These are phyloP conservation scores for Bacidia rubella DNA, from an alignment of 495 filamentous ascomycete species.

Conservation along the genomic window DNA sequence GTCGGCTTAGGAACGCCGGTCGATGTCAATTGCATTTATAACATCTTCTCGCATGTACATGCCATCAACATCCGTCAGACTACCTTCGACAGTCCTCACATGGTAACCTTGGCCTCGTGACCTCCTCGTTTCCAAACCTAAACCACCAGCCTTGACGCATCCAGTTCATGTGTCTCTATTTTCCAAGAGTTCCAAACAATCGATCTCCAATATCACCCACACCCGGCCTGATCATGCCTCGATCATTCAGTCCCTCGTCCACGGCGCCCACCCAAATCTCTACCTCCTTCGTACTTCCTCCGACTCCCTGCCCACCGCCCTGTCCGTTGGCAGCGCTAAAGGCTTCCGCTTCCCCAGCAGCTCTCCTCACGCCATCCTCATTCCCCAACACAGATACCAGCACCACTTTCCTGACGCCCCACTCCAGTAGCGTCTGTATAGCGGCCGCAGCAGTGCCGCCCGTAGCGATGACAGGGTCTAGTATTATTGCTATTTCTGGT, in stretches of 20 bases:
- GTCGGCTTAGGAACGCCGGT: too few relatives aligned
- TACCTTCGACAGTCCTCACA: too few relatives aligned
- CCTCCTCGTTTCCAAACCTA: too few relatives aligned
- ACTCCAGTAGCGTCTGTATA: constrained; percentile 77
- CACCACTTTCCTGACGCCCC: constrained; percentile 73
- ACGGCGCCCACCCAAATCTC: constrained; percentile 76
- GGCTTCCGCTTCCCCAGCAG: constrained; percentile 50
- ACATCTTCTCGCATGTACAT: too few relatives aligned
- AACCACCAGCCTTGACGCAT: too few relatives aligned
- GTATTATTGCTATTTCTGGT: constrained; percentile 58
- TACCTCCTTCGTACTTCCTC: constrained; percentile 50
- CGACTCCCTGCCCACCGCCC: constrained; percentile 58
- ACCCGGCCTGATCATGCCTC: constrained; percentile 85
- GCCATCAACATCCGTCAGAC: too few relatives aligned
- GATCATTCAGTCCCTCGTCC: constrained; percentile 54
- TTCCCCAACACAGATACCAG: constrained; percentile 67
- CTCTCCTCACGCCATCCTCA: constrained; percentile 47
- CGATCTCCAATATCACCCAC: constrained; percentile 87
- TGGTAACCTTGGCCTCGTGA: too few relatives aligned
- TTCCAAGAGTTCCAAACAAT: constrained; percentile 85
- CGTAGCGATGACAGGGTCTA: constrained; percentile 90
- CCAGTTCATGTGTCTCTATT: constrained; percentile 37
- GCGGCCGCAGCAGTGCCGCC: constrained; percentile 81
- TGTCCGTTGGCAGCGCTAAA: constrained; percentile 19
- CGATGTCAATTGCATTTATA: too few relatives aligned